A percentile compares a stretch with the other conserved stretches of the same genome.
Conservation (phyloP, 805 yeast species). For the Ogataea minuta region DNA sequence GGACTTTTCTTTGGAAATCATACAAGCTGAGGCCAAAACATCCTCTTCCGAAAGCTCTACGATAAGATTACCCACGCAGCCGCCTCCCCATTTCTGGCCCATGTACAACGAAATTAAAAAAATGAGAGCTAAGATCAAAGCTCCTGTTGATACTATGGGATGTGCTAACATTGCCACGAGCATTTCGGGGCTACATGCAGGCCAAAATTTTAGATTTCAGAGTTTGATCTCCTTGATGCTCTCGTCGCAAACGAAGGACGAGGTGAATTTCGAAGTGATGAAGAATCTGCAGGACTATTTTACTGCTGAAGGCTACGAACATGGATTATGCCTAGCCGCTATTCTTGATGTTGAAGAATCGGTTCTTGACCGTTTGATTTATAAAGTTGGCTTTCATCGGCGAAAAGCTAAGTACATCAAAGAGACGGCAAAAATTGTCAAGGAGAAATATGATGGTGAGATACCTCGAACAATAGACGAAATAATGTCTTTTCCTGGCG, state of each 20-base stretch:
- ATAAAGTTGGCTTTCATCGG: constrained; percentile 82
- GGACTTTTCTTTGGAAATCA: background rate
- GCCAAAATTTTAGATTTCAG: constrained; percentile 60
- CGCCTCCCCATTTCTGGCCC: constrained; percentile 44
- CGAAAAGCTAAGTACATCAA: constrained; percentile 74
- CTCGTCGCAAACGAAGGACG: constrained; percentile 91
- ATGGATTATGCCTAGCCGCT: constrained; percentile 60
- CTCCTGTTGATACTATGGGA: constrained; percentile 91
- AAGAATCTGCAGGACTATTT: constrained; percentile 51
- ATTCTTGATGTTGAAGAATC: constrained; percentile 48
- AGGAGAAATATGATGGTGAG: constrained; percentile 55
- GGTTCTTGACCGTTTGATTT: constrained; percentile 64
- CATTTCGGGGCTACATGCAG: constrained; percentile 37
- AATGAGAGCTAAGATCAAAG: constrained; percentile 63
- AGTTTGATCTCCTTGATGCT: constrained; percentile 78
- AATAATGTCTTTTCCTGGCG: constrained; percentile 75
- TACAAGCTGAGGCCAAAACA: background rate
- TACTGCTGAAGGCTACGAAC: constrained; percentile 34
- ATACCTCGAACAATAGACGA: constrained; percentile 71
- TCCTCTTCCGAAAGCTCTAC: background rate
- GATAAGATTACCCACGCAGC: constrained; percentile 14
- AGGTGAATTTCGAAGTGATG: constrained; percentile 75
- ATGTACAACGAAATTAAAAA: constrained; percentile 58
- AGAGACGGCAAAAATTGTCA: constrained; percentile 53
- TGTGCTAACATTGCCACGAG: constrained; percentile 61